phyloP scores from a whole-genome alignment of 1,139 yeast genomes.

The Suhomyces wounanorum region DNA sequence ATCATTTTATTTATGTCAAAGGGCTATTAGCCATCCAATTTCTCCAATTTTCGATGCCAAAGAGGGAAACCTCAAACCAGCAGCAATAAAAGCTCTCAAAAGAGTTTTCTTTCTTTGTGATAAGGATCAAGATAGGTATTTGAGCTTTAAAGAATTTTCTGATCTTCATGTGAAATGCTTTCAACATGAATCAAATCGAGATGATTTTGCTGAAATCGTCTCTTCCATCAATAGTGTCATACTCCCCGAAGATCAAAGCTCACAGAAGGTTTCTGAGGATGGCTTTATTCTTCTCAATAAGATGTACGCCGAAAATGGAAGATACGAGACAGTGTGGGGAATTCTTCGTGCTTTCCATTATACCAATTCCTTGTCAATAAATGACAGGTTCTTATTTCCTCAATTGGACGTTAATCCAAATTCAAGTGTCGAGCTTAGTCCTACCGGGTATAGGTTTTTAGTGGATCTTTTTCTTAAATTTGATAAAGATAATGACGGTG shows the following conservation, averaged over 20 bases:
- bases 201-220: slow-evolving; percentile 36
- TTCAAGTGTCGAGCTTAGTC: slow-evolving; percentile 88
- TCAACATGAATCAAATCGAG: slow-evolving; percentile 39
- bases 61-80: slow-evolving; percentile 76
- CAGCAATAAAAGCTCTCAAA: slow-evolving; percentile 72
- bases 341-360: slow-evolving; percentile 83
- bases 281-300: slow-evolving; percentile 80
- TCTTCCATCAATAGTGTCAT: slow-evolving; percentile 28
- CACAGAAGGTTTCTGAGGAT: slow-evolving; percentile 62
- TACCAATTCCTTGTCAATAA: slow-evolving; percentile 85
- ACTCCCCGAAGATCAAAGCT: slow-evolving; percentile 22
- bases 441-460: slow-evolving; percentile 87
- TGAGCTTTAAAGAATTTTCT: slow-evolving; percentile 69
- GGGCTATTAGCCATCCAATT: slow-evolving; percentile 92
- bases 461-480: slow-evolving; percentile 86
- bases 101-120: slow-evolving; percentile 85
- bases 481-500: slow-evolving; percentile 96
- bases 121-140: slow-evolving; percentile 82
- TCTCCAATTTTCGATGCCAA: slow-evolving; percentile 94
- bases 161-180: slow-evolving; percentile 77
- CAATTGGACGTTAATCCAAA: slow-evolving; percentile 72
- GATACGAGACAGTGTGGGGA: slow-evolving; percentile 98
- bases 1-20: slow-evolving; percentile 86
- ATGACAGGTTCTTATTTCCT: slow-evolving; percentile 77
- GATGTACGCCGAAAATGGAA: slow-evolving; percentile 82